Evolutionary conservation across 164 flowering plant species (phyloP).

Genomic region (Annona squamosa): DNA sequence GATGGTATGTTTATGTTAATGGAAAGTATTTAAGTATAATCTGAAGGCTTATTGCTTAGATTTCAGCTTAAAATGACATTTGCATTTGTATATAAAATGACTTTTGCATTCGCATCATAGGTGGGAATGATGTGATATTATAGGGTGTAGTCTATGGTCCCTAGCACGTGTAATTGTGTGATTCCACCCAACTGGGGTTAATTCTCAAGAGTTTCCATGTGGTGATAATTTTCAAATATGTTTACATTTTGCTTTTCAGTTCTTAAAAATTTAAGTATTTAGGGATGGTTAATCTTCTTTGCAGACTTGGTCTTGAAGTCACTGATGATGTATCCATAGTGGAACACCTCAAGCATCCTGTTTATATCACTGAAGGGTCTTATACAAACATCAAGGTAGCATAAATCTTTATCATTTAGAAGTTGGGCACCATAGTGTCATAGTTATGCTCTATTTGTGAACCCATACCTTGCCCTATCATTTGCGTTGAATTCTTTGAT

Average conservation of each 20-base stretch:
- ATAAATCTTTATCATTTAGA: not conserved
- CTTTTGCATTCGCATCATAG: not conserved
- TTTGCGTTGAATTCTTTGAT: not conserved
- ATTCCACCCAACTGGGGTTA: too few relatives aligned
- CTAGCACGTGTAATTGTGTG: too few relatives aligned
- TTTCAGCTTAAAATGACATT: not conserved
- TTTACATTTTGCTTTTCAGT: not conserved
- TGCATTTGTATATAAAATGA: not conserved
- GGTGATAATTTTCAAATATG: not conserved
- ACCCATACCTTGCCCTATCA: not conserved
- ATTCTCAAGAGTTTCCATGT: too few relatives aligned
- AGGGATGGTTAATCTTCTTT: not conserved
- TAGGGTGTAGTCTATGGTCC: not conserved
- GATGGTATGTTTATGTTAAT: not conserved
- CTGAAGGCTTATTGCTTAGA: not conserved
- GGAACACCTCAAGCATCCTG: slow-evolving; percentile 22
- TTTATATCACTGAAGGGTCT: slow-evolving; percentile 18
- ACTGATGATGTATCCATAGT: slow-evolving; percentile 22
- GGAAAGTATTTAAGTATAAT: not conserved
- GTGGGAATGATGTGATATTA: not conserved
- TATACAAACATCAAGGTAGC: slow-evolving; percentile 20
- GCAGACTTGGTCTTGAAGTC: slow-evolving; percentile 19
- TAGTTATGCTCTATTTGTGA: not conserved
- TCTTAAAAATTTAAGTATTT: not conserved
- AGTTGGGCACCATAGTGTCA: not conserved